phyloP scores from a whole-genome alignment of 164 flowering plant species.

The Akebia trifoliata region DNA sequence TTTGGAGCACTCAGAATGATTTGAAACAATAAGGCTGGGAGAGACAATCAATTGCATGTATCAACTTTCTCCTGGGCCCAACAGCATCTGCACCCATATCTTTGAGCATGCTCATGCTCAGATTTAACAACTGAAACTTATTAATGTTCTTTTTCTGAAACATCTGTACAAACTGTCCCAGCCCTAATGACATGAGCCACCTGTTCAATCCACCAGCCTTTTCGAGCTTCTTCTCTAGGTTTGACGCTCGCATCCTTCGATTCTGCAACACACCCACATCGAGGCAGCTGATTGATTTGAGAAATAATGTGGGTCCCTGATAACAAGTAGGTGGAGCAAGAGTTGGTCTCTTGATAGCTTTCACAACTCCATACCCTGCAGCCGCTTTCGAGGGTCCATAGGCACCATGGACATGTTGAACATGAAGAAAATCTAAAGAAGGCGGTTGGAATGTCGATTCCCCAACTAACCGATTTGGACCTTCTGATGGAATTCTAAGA shows the following conservation, averaged over 20 bases:
- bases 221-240: conserved; percentile 65
- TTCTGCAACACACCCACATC: conserved; percentile 30
- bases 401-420: conserved; percentile 1
- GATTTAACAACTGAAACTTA: conserved; percentile 58
- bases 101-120: conserved; percentile 84
- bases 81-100: conserved; percentile 87
- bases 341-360: conserved; percentile 1
- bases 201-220: conserved; percentile 74
- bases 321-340: not conserved
- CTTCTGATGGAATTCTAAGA: conserved; percentile 9
- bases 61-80: conserved; percentile 89
- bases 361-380: conserved; percentile 6
- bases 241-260: conserved; percentile 44
- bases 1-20: conserved; percentile 8
- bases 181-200: conserved; percentile 77
- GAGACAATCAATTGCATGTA: conserved; percentile 82
- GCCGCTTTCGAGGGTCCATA: conserved; percentile 4
- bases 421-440: conserved; percentile 8
- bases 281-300: conserved; percentile 16
- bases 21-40: conserved; percentile 54
- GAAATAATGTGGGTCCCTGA: not conserved
- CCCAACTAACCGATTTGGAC: conserved; percentile 11
- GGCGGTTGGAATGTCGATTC: conserved; percentile 6
- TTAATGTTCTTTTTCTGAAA: conserved; percentile 40
- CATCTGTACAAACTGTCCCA: conserved; percentile 54